Percentiles rank a stretch among this genome's conserved stretches.
These are phyloP conservation scores for Cucumis melo DNA, from an alignment of 306 rosid genomes.

Conservation along the genomic window DNA sequence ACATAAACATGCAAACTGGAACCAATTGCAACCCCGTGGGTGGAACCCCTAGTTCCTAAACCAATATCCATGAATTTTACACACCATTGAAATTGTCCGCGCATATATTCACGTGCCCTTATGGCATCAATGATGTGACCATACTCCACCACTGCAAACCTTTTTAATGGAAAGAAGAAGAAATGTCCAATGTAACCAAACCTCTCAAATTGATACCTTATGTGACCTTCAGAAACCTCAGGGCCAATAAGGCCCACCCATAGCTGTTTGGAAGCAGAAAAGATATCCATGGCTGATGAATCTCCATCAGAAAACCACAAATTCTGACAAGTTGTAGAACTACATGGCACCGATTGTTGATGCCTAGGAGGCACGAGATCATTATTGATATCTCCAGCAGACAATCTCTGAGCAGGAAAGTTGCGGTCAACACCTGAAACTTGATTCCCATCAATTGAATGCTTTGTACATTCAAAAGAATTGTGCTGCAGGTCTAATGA, in stretches of 20 bases:
- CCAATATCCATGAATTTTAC: conserved; percentile 82
- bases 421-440: conserved; percentile 33
- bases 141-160: conserved; percentile 78
- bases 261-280: conserved; percentile 79
- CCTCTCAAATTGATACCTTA: conserved; percentile 78
- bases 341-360: conserved; percentile 30
- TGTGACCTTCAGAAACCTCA: conserved; percentile 66
- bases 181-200: conserved; percentile 71
- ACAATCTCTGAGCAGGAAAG: conserved; percentile 44
- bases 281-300: conserved; percentile 65
- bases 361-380: conserved; percentile 50
- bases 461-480: conserved; percentile 54
- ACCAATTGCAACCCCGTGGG: conserved; percentile 81
- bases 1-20: conserved; percentile 56
- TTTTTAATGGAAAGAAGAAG: conserved; percentile 52
- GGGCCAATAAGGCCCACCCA: conserved; percentile 60
- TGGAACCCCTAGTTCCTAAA: conserved; percentile 73
- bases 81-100: conserved; percentile 62
- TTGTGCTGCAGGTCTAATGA: conserved; percentile 40
- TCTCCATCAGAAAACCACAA: conserved; percentile 85
- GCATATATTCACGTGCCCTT: conserved; percentile 59
- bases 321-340: conserved; percentile 31
- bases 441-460: conserved; percentile 30
- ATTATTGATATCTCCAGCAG: conserved; percentile 42
- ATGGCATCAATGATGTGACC: conserved; percentile 66